Evolutionary conservation across 257 asterid species (phyloP).

Genomic region (Solanum phureja): DNA sequence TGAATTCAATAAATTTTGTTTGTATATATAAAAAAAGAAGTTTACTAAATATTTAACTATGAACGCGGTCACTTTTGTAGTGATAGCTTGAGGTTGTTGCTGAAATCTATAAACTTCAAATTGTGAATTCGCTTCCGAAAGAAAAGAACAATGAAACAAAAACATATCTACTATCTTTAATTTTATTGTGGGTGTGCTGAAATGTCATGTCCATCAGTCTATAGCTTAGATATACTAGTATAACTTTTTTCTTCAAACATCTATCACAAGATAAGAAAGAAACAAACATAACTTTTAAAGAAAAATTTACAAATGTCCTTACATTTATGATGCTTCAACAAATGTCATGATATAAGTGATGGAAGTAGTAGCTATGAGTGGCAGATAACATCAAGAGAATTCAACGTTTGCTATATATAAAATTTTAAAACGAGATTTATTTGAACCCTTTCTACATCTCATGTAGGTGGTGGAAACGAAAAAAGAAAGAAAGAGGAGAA

Average conservation of each 20-base stretch:
- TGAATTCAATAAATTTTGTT: no score
- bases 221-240: background rate
- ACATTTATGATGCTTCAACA: background rate
- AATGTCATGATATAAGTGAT: background rate
- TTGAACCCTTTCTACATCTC: no score
- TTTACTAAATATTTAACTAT: background rate
- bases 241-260: no score
- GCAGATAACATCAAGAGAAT: no score
- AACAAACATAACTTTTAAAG: background rate
- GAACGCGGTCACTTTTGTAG: background rate
- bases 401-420: background rate
- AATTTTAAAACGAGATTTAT: no score
- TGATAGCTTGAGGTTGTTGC: rapidly evolving
- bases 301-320: background rate
- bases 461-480: background rate
- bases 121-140: no score
- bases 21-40: background rate
- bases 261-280: background rate
- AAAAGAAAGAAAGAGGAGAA: background rate
- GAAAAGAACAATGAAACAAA: no score
- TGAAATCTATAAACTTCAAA: no score
- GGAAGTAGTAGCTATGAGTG: no score
- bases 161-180: no score
- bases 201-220: background rate
- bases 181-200: background rate